Base-by-base conservation (phyloP, 2,329 filamentous ascomycete species). In the Lasiodiplodia gonubiensis region DNA sequence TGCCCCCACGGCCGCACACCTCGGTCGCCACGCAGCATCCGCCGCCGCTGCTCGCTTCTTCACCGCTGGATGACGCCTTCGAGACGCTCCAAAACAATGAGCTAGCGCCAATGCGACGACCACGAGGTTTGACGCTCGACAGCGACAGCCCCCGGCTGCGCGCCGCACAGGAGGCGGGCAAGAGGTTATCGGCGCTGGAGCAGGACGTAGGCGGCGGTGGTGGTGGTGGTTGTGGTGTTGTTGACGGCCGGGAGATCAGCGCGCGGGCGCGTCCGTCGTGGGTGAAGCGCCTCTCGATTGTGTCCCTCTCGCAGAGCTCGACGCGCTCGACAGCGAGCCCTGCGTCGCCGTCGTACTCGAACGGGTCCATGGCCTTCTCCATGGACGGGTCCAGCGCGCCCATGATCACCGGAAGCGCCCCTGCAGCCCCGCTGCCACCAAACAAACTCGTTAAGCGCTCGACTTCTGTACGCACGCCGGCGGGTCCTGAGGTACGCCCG, bases 401-500 rank as follows among this genome's bases (percentile, higher is more conserved):
- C 18, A 90, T 93, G 68, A 77, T 90, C 25, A 11, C 59, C n/a
- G 75, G 80, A 76, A 70, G 79, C 77, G 71, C 72, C 23, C 74
- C 74, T 14, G 76, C 80, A 49, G 67, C 73, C 64, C 75, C 79
- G 18, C 77, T 87, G 37, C 82, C 87, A 10, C 89, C 88, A 21
- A 94, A 94, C 78, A 93, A 92, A 80, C 83, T 94, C 49, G 90
- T 93, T 64, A 94, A 94, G 79, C 88, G 91, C 69, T 84, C 87
- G 46, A 85, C 89, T 3, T 88, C 90, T 23, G 80, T 83, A 55
- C 84, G 85, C 70, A 80, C 80, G 63, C 74, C 81, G 64, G 80
- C 80, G 69, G 76, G 82, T 57, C 80, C 83, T 6, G 74, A 79
- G 14, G 75, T 80, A 52, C 83, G 82, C 68, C 82, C 84, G 70